Evolutionary conservation across 495 filamentous ascomycete species (phyloP).

Genomic region (Penicillium waksmanii): DNA sequence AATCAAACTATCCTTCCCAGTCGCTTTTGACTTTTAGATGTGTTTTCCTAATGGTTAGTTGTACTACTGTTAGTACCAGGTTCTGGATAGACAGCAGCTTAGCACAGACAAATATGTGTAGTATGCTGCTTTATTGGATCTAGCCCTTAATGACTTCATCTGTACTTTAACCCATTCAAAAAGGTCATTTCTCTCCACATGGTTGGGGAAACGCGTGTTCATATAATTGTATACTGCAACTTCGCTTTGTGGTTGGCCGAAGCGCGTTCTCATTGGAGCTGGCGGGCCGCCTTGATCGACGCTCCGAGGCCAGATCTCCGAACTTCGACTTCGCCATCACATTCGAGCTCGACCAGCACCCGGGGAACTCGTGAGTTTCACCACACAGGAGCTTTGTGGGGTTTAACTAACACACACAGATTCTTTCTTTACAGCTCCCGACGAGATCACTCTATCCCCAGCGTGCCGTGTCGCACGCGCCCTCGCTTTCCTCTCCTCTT

Average conservation of each 20-base stretch:
- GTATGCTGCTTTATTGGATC: no score
- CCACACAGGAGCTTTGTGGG: not conserved
- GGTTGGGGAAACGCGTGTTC: not conserved
- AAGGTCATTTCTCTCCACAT: no score
- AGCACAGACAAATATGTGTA: no score
- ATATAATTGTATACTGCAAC: not conserved
- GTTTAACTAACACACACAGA: not conserved
- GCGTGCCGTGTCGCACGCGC: not conserved
- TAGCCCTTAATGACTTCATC: no score
- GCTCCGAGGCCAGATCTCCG: slow-evolving; percentile 37
- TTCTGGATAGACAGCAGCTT: no score
- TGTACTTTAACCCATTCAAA: no score
- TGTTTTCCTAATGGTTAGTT: no score
- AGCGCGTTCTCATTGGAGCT: not conserved
- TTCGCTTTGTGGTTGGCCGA: not conserved
- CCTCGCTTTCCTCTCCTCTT: not conserved
- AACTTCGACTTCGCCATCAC: slow-evolving; percentile 31
- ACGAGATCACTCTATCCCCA: not conserved
- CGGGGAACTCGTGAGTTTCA: slow-evolving; percentile 8
- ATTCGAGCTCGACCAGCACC: slow-evolving; percentile 18
- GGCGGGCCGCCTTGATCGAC: slow-evolving; percentile 15
- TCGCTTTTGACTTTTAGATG: no score
- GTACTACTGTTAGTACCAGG: no score
- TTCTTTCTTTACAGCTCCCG: not conserved
- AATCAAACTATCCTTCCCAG: no score